A percentile compares a stretch with the other conserved stretches of the same genome.
These are phyloP conservation scores for Xylariaceae sp. DNA, from an alignment of 2,329 filamentous ascomycete species.

Conservation along the genomic window DNA sequence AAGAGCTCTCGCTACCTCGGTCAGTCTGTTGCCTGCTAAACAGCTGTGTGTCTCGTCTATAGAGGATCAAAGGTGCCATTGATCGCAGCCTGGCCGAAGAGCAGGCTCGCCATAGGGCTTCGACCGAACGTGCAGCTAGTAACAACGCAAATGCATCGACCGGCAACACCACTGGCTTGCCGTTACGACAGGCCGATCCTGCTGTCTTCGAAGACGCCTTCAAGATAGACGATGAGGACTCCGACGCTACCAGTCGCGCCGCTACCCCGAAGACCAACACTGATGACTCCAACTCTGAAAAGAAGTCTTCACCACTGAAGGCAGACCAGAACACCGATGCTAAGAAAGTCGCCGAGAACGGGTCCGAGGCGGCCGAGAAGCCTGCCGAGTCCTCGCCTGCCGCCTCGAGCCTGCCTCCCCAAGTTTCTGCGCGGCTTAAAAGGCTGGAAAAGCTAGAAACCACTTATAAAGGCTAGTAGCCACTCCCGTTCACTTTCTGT, in stretches of 20 bases:
- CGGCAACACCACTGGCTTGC: constrained; percentile 33
- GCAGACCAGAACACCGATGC: constrained; percentile 11
- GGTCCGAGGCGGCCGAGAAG: constrained; percentile 22
- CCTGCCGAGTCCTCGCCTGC: constrained; percentile 23
- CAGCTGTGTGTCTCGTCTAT: constrained; percentile 9
- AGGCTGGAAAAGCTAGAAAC: constrained; percentile 87
- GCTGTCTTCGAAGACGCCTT: constrained; percentile 84
- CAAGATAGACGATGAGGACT: constrained; percentile 81
- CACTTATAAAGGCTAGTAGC: constrained; percentile 68
- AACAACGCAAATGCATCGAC: constrained; percentile 34
- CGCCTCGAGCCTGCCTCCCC: constrained; percentile 58
- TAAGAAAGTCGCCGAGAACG: constrained; percentile 1
- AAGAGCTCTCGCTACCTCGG: constrained; percentile 8
- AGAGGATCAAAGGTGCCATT: constrained; percentile 80
- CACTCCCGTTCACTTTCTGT: not conserved
- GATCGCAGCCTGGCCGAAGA: constrained; percentile 87
- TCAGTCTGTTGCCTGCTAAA: constrained; percentile 5
- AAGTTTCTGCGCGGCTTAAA: constrained; percentile 69
- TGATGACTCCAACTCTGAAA: constrained; percentile 20
- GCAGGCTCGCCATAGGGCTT: constrained; percentile 67
- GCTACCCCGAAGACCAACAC: constrained; percentile 45
- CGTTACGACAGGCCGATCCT: constrained; percentile 55
- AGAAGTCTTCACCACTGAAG: constrained; percentile 9
- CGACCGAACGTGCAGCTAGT: constrained; percentile 42
- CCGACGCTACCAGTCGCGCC: constrained; percentile 60